Evolutionary conservation across 2,329 filamentous ascomycete genomes (phyloP).

Genomic region (Dendrostoma leiphaemia): DNA sequence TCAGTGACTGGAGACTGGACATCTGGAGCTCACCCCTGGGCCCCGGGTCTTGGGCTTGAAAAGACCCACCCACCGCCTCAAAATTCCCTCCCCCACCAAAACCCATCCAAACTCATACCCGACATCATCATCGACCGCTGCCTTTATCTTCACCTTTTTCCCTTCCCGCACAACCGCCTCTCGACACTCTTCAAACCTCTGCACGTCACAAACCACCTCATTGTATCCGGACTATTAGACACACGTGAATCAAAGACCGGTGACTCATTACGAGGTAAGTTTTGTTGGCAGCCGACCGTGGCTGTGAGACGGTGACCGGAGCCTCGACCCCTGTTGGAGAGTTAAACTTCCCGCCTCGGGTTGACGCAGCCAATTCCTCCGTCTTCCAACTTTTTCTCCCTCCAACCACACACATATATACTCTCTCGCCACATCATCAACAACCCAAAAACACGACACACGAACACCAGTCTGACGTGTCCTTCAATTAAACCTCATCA

Average conservation of each 20-base stretch:
- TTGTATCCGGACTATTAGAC: neutral
- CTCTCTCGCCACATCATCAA: too few species aligned
- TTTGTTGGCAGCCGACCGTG: neutral
- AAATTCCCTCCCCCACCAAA: conserved; percentile 5
- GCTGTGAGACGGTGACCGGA: neutral
- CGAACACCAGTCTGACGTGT: neutral
- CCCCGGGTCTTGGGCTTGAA: too few species aligned
- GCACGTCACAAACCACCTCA: neutral
- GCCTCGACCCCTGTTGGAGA: too few species aligned
- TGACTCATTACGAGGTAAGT: conserved; percentile 11
- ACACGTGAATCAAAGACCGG: neutral
- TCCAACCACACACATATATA: too few species aligned
- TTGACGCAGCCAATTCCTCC: too few species aligned
- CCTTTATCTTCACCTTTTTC: neutral
- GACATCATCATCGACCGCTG: conserved; percentile 3
- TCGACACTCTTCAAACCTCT: neutral
- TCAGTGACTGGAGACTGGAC: neutral
- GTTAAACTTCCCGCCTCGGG: too few species aligned
- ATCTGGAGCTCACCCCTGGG: too few species aligned
- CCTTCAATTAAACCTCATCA: neutral
- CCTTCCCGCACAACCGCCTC: neutral
- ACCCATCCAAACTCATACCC: neutral
- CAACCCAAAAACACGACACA: neutral
- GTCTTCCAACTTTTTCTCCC: too few species aligned
- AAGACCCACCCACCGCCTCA: neutral